A percentile compares a stretch with the other conserved stretches of the same genome.
Evolutionary conservation across 1,139 yeast species (phyloP).

Genomic region (Candida tunisiensis): DNA sequence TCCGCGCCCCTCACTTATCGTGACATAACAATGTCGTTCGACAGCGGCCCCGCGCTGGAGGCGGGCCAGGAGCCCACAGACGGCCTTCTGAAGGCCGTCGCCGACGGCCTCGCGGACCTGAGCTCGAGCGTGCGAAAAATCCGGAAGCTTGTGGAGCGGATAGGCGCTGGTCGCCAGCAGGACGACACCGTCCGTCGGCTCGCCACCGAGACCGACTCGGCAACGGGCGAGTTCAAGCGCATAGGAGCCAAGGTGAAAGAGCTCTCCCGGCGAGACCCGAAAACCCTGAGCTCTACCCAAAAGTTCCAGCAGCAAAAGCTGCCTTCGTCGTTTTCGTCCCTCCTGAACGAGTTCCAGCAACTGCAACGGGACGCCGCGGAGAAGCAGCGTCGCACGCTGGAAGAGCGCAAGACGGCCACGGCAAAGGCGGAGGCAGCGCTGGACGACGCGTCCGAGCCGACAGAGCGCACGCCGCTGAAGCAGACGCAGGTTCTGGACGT

Average conservation of each 20-base stretch:
- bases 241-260: neutral
- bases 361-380: constrained; percentile 30
- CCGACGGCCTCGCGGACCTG: too few species aligned
- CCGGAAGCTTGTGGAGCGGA: too few species aligned
- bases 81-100: neutral
- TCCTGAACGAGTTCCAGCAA: constrained; percentile 35
- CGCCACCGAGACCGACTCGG: too few species aligned
- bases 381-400: constrained; percentile 15
- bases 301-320: constrained; percentile 35
- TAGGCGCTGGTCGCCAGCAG: too few species aligned
- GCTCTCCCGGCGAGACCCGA: neutral
- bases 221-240: neutral
- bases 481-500: constrained; percentile 15
- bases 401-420: neutral
- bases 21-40: neutral
- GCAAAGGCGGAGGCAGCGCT: neutral
- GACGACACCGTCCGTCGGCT: too few species aligned
- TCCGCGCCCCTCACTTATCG: too few species aligned
- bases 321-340: constrained; percentile 22
- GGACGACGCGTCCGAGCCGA: neutral
- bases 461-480: neutral
- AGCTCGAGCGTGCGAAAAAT: too few species aligned
- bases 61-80: neutral
- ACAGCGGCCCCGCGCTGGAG: neutral
- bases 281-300: constrained; percentile 14